phyloP scores from a whole-genome alignment of 352 stramenopile species.

The Pythium rhizo-oryzae region DNA sequence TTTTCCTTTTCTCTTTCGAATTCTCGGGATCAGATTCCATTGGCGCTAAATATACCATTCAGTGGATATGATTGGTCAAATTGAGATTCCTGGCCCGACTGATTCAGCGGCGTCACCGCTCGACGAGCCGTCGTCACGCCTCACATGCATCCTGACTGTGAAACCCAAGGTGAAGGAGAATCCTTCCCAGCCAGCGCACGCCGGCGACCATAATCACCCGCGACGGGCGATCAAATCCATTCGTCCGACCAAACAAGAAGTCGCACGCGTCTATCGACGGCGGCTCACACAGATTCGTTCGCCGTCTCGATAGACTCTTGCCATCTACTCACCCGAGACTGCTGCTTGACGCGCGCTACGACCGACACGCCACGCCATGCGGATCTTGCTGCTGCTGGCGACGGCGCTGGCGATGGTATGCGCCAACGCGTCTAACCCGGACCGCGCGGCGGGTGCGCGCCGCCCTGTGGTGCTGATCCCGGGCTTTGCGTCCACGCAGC shows the following conservation, averaged over 20 bases:
- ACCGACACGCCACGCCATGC: neutral
- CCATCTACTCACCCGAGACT: neutral
- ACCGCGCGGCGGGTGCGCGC: slow-evolving; percentile 25
- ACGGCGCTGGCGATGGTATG: neutral
- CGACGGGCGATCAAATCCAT: too few species aligned
- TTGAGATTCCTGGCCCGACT: neutral
- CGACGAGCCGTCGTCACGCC: neutral
- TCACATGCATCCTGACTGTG: neutral
- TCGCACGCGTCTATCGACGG: neutral
- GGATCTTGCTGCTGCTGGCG: neutral
- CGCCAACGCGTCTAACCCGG: neutral
- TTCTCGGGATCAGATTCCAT: neutral
- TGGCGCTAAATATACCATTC: neutral
- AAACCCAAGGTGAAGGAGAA: neutral
- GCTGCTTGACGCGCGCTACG: neutral
- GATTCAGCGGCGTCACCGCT: neutral
- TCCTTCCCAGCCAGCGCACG: neutral
- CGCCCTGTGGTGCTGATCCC: slow-evolving; percentile 74
- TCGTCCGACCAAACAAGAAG: too few species aligned
- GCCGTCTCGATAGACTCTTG: too few species aligned
- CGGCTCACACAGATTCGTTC: too few species aligned
- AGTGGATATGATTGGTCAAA: neutral
- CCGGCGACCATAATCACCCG: neutral
- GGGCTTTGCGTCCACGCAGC: slow-evolving; percentile 78
- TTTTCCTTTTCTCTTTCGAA: neutral